Conservation (phyloP, 1,284 basidiomycete genomes). For the Hemileia vastatrix region DNA sequence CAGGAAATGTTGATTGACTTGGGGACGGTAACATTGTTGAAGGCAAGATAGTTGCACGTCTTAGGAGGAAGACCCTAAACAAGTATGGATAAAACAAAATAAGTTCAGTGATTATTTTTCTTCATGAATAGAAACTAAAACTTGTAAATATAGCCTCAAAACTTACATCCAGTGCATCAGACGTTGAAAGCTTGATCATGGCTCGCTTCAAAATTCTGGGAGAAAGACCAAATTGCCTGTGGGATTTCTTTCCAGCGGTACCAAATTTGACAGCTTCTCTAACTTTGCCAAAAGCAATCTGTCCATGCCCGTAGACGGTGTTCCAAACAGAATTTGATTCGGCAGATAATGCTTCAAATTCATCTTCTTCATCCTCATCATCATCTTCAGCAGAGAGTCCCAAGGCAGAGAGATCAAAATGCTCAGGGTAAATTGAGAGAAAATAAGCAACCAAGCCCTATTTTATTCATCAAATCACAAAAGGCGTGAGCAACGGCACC, state of each 20-base stretch:
- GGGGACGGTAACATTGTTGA: conserved; percentile 80
- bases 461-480: no score
- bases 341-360: conserved; percentile 27
- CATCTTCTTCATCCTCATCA: conserved; percentile 1
- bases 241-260: conserved; percentile 35
- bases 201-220: conserved; percentile 66
- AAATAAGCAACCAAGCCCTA: conserved; percentile 75
- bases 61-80: conserved; percentile 49
- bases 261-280: conserved; percentile 29
- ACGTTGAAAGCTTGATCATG: conserved; percentile 55
- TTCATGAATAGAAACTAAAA: not conserved
- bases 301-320: conserved; percentile 27
- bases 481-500: conserved; percentile 48
- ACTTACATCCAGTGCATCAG: conserved; percentile 48
- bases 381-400: conserved; percentile 28
- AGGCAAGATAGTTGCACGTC: conserved; percentile 64
- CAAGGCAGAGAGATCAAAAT: conserved; percentile 36
- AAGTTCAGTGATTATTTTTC: not conserved
- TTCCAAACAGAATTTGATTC: conserved; percentile 34
- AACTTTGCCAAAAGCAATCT: conserved; percentile 24
- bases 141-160: not conserved
- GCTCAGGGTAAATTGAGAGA: conserved; percentile 53
- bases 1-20: no score
- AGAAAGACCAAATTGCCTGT: no score
- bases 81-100: not conserved